These are phyloP conservation scores for Wilhelminamyces savonicus DNA, from an alignment of 805 yeast species.

Conservation along the genomic window DNA sequence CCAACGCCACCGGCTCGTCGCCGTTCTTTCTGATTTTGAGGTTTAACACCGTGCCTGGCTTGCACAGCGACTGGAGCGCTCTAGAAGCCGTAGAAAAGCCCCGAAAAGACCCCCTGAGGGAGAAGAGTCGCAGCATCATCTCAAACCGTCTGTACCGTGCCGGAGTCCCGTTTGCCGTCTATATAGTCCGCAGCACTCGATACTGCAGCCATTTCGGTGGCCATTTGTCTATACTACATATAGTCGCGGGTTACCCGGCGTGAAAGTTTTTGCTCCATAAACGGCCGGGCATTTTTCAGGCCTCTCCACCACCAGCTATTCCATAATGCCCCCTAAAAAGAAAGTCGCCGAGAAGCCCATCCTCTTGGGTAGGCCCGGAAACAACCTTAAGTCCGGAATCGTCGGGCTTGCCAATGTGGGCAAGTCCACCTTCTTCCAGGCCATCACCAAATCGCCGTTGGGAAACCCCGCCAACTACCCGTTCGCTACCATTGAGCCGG, in stretches of 20 bases:
- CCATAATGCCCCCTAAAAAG: constrained; percentile 71
- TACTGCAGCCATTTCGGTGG: too few species aligned
- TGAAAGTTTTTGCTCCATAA: too few species aligned
- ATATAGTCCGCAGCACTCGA: too few species aligned
- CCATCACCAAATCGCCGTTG: constrained; percentile 84
- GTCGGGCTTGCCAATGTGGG: constrained; percentile 97
- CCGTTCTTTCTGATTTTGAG: constrained; percentile 72
- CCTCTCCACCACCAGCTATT: too few species aligned
- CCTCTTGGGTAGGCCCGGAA: constrained; percentile 63
- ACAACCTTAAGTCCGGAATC: constrained; percentile 60
- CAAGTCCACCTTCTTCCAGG: constrained; percentile 95
- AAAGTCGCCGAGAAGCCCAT: constrained; percentile 63
- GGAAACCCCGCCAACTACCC: constrained; percentile 98
- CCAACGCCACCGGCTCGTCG: constrained; percentile 82
- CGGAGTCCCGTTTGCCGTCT: too few species aligned
- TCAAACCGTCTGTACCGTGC: too few species aligned
- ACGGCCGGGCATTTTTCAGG: too few species aligned
- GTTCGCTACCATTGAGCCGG: constrained; percentile 96
- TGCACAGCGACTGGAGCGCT: constrained; percentile 41
- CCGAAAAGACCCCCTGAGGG: background rate
- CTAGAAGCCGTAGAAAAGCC: constrained; percentile 1
- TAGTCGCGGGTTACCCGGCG: too few species aligned
- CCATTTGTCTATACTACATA: too few species aligned
- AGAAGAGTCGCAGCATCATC: background rate
- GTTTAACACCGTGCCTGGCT: constrained; percentile 67